A percentile compares a stretch with the other conserved stretches of the same genome.
Conservation (phyloP, 2,329 filamentous ascomycete genomes). For the Spiromastix sp. region DNA sequence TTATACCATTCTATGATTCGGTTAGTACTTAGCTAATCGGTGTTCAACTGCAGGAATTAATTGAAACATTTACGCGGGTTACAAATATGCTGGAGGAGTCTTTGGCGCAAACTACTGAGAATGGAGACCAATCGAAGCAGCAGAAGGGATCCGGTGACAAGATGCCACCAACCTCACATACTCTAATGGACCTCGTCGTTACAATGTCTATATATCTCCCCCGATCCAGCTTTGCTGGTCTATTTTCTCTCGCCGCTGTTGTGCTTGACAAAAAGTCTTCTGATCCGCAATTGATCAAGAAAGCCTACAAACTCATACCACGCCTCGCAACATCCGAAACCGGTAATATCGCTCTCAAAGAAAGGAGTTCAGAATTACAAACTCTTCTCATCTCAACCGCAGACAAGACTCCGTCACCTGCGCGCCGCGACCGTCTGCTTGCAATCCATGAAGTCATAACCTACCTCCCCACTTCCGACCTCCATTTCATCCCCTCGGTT, state of each 20-base stretch:
- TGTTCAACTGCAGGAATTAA: constrained; percentile 51
- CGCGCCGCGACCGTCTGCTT: constrained; percentile 73
- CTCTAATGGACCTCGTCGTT: constrained; percentile 91
- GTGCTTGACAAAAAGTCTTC: constrained; percentile 58
- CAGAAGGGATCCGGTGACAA: constrained; percentile 56
- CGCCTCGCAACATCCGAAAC: constrained; percentile 71
- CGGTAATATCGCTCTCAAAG: constrained; percentile 63
- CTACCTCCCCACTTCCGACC: constrained; percentile 62
- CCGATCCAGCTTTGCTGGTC: constrained; percentile 66
- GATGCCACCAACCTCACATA: constrained; percentile 88
- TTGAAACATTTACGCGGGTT: constrained; percentile 80
- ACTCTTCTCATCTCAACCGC: constrained; percentile 66
- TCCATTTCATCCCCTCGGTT: constrained; percentile 88
- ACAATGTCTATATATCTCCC: constrained; percentile 92
- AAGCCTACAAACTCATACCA: constrained; percentile 96
- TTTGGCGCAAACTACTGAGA: constrained; percentile 53
- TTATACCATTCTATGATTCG: neutral
- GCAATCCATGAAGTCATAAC: constrained; percentile 74
- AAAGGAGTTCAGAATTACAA: constrained; percentile 71
- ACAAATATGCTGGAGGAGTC: constrained; percentile 71
- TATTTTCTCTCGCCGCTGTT: constrained; percentile 78
- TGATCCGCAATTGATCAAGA: constrained; percentile 94
- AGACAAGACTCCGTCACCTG: constrained; percentile 77
- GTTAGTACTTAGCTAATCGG: constrained; percentile 8
- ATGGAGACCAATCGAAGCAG: constrained; percentile 51